Evolutionary conservation across 2,329 filamentous ascomycete genomes (phyloP).

Genomic region (Verticillium nubilum): DNA sequence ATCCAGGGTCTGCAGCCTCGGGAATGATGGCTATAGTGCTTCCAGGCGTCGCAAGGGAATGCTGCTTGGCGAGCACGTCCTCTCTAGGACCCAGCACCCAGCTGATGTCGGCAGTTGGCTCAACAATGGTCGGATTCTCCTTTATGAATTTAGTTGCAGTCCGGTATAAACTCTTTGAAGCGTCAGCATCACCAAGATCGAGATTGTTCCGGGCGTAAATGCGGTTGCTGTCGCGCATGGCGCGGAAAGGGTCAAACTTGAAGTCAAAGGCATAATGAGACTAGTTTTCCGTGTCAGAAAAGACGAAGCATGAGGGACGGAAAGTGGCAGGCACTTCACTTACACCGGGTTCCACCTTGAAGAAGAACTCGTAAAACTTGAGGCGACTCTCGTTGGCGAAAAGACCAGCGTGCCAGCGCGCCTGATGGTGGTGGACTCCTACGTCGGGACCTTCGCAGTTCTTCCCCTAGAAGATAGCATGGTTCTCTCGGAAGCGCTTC

Average conservation of each 20-base stretch:
- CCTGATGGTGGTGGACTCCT: constrained; percentile 69
- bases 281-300: constrained; percentile 25
- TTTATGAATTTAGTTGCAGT: constrained; percentile 40
- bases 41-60: not conserved
- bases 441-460: constrained; percentile 54
- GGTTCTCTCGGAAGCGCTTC: constrained; percentile 58
- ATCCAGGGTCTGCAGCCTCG: constrained; percentile 1
- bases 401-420: constrained; percentile 75
- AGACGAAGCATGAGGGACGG: constrained; percentile 1
- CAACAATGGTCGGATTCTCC: constrained; percentile 34
- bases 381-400: constrained; percentile 77
- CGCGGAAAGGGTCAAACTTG: constrained; percentile 80
- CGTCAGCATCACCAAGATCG: constrained; percentile 36
- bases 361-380: constrained; percentile 53
- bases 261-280: constrained; percentile 54
- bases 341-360: constrained; percentile 56
- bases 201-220: constrained; percentile 63
- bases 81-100: constrained; percentile 34
- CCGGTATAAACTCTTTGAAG: constrained; percentile 38
- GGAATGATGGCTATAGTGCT: not conserved
- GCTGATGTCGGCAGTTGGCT: constrained; percentile 40
- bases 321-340: constrained; percentile 18
- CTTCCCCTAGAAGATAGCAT: constrained; percentile 58
- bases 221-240: constrained; percentile 79
- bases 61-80: constrained; percentile 13